Base-by-base conservation (phyloP, 331 rosid genomes). In the Telfairia occidentalis region DNA sequence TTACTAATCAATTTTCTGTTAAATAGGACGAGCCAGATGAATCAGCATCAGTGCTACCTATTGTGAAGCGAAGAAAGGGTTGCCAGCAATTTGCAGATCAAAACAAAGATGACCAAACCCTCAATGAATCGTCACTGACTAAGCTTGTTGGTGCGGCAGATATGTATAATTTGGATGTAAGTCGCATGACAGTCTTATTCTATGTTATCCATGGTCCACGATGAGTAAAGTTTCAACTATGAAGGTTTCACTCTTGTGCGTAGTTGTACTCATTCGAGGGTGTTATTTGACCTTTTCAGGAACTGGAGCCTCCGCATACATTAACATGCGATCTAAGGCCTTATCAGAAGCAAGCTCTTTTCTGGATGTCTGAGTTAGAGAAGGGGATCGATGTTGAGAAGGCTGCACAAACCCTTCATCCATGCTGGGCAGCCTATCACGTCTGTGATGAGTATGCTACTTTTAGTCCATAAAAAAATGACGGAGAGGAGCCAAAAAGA, bases 321-420 rank as follows among this genome's bases (percentile, higher is more conserved):
- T 81, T 90, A 43, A 61, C 64, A 58, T 89, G 98, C 69, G 72
- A 60, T 63, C 84, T 92, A 40, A 92, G 85, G 85, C 86, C 96
- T 66, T 92, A 92, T 86, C 98, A 92, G 87, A 92, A 88, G 71
- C 96, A 92, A 81, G 98, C 98, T 24, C 84, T 92, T 23, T 76
- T 73, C 74, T 92, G 98, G 98, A 90, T 92, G 98, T 75, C 89
- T 12, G 90, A 89, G 76, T 75, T 90, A 5, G 98, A 92, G 82
- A 86, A 86, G 65, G 96, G 92, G 73, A 77, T 73, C 38, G 84
- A 86, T 67, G 83, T 60, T 40, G 91, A 85, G 69, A 81, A 77
- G 71, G 92, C 88, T 29, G 82, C 84, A 74, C 76, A 78, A 46
- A 90, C 86, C 69, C 86, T 90, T 34, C 96, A 92, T 82, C 98